Evolutionary conservation across 495 filamentous ascomycete species (phyloP), one percentile per base, ranked within the genome.

Genomic region (Cercophora sp.): DNA sequence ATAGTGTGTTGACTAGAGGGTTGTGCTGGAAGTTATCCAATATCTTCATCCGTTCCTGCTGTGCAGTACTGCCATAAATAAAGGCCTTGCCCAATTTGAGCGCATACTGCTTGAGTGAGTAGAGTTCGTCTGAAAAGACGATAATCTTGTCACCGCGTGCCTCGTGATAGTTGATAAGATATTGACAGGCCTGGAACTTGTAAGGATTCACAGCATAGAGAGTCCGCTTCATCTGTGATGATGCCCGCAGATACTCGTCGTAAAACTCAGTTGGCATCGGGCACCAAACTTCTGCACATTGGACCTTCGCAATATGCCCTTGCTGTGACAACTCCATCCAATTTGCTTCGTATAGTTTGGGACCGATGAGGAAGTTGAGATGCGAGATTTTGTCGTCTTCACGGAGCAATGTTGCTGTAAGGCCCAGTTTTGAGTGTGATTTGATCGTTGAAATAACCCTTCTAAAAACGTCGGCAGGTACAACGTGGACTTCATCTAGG

Each of bases 231-330:
- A 73, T 68, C 23, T 71, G 72, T 10, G 66, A 63, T 56, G 64
- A 68, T 27, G 72, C 67, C 1, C 65, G 59, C 52, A 97, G 83
- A 70, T 96, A 98, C 61, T 96, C 91, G 16, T 86, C 84, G 68
- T 97, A 96, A 71, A 98, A 98, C 62, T 98, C 93, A 4, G 90
- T 89, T 0, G 93, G 95, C 93, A 98, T 98, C 5, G 91, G 92
- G 66, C 93, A 98, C 93, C 93, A 98, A 22, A 98, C 93, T 64
- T 98, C 93, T 39, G 93, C 93, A 69, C 93, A 98, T 61, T 98
- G 93, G 1, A 98, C 93, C 59, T 89, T 89, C 34, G 93, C 93
- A 63, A 98, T 98, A 65, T 97, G 93, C 10, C 93, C 93, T 68
- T 96, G 88, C 52, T 96, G 88, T 0, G 91, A 91, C 34, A 98